Base-by-base conservation (phyloP, 345 rosid genomes). In the Eucalyptus curtisii region DNA sequence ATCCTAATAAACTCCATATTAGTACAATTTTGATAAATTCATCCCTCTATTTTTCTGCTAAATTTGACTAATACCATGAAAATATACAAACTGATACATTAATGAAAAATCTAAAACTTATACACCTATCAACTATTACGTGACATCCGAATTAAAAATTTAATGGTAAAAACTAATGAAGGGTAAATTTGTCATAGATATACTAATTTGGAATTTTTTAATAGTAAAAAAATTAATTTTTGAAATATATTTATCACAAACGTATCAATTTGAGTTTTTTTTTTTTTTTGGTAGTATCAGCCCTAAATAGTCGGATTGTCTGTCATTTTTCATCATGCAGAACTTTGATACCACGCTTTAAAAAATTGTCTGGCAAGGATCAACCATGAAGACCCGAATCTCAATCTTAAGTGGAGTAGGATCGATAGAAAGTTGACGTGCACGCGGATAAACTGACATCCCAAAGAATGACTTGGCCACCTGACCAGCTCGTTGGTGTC, bases 91-190 rank as follows among this genome's bases (percentile, higher is more conserved):
- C 10, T 52, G 2, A 52, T 19, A 50, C 55, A 48, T 17, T 22
- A 22, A 55, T 55, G 4, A 55, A 55, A 55, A 55, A 22, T 4
- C 1, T 55, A 22, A 55, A 24, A 55, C 0, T 0, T 0, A 24
- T 55, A 4, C 0, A 55, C 4, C 0, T 22, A 1, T 55, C 1
- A 55, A 55, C 3, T 55, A 24, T 24, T 22, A 55, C 1, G 0
- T 55, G 27, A 55, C 0, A 55, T 55, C 2, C 1, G 6, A 24
- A 1, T 24, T 24, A 55, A 24, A 0, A 55, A 24, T 20, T 55
- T 55, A 24, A 9, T 0, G 3, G 27, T 55, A 55, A 55, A 55
- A 24, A 55, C 0, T 55, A 55, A 55, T 55, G 12, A 55, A 55
- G 0, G 61, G 1, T 2, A 55, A 55, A 19, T 52, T 52, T 55